Conservation (phyloP, 176 grass and related monocot genomes). For the Ensete ventricosum region DNA sequence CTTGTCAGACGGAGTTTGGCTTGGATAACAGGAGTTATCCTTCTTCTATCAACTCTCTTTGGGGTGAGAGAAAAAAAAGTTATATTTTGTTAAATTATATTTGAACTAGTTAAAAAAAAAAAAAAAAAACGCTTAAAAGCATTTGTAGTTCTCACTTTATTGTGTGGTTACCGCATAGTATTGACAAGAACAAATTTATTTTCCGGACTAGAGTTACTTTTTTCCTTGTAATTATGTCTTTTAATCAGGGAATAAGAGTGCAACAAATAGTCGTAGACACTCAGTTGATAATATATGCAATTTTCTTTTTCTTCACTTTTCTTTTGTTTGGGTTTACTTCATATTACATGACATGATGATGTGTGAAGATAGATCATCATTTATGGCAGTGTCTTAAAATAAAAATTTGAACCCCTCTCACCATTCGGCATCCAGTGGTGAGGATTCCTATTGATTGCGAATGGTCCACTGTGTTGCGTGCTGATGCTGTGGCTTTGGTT, state of each 20-base stretch:
- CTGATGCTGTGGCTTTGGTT: conserved; percentile 1
- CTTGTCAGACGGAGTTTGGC: conserved; percentile 72
- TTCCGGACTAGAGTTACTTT: background rate
- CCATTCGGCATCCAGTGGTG: background rate
- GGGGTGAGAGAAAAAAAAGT: conserved; percentile 56
- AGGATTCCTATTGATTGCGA: background rate
- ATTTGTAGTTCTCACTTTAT: background rate
- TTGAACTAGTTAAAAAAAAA: background rate
- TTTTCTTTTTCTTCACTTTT: too few species aligned
- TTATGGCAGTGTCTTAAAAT: background rate
- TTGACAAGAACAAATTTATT: background rate
- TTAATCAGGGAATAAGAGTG: too few species aligned
- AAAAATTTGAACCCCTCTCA: background rate
- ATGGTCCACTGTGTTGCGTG: background rate
- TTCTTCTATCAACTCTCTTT: conserved; percentile 75
- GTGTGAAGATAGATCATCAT: too few species aligned
- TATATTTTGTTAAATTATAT: conserved; percentile 10
- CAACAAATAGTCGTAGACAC: too few species aligned
- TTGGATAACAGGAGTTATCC: conserved; percentile 92
- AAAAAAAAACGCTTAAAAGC: background rate
- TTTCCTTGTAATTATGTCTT: background rate
- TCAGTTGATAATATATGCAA: too few species aligned
- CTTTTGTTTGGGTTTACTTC: too few species aligned
- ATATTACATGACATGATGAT: background rate
- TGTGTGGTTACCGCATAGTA: background rate